These are phyloP conservation scores for Mucor velutinosus DNA, from an alignment of 371 early-diverging fungal species.

Conservation along the genomic window DNA sequence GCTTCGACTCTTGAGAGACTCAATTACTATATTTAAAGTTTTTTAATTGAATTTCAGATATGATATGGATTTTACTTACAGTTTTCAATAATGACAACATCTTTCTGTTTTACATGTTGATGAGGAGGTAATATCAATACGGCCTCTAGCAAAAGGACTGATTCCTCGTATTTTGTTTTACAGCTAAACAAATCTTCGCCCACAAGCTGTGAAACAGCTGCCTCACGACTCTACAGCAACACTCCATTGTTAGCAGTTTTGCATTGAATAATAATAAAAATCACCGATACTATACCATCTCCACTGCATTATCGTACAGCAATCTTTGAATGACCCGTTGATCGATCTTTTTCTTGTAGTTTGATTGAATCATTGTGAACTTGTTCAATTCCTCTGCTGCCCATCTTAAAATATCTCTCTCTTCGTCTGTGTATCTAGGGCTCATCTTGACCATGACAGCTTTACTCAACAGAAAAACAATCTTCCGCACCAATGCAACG, in stretches of 20 bases:
- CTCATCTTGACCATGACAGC: not conserved
- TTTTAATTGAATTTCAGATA: not conserved
- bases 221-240: not conserved
- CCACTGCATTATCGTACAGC: conserved; percentile 13
- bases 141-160: conserved; percentile 74
- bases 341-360: not conserved
- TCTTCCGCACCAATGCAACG: not conserved
- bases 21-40: not conserved
- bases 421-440: not conserved
- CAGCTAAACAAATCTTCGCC: conserved; percentile 33
- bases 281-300: not conserved
- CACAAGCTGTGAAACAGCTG: conserved; percentile 11
- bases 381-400: not conserved
- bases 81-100: conserved; percentile 53
- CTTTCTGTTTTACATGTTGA: conserved; percentile 56
- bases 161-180: conserved; percentile 68
- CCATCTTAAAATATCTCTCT: not conserved
- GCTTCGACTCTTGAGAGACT: not conserved
- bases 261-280: not conserved
- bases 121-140: conserved; percentile 54
- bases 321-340: conserved; percentile 50
- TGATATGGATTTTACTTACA: conserved; percentile 33
- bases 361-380: not conserved
- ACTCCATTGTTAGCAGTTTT: not conserved
- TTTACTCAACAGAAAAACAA: not conserved